Evolutionary conservation across 2,329 filamentous ascomycete species (phyloP).

Genomic region (Coniochaeta ligniaria): DNA sequence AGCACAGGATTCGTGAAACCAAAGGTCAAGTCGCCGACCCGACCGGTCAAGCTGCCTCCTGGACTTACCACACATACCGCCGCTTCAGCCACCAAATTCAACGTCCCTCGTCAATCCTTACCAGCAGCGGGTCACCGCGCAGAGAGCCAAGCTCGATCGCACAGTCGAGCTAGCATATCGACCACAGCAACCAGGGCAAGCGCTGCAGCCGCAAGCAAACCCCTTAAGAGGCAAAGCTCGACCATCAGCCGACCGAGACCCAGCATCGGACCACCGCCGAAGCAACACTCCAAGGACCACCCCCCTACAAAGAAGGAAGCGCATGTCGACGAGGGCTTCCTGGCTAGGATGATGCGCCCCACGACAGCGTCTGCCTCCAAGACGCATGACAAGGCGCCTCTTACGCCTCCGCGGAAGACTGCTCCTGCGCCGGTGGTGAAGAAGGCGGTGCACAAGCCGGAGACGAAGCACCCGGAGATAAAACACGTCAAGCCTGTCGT

Average conservation of each 20-base stretch:
- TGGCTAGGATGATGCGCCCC: slow-evolving; percentile 77
- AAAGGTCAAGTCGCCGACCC: slow-evolving; percentile 61
- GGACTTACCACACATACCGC: slow-evolving; percentile 65
- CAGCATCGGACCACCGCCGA: slow-evolving; percentile 52
- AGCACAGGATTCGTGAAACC: slow-evolving; percentile 45
- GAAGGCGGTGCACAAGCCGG: slow-evolving; percentile 6
- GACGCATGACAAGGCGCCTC: slow-evolving; percentile 51
- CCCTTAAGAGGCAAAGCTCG: slow-evolving; percentile 37
- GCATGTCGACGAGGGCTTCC: slow-evolving; percentile 61
- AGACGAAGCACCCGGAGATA: neutral
- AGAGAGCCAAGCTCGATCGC: slow-evolving; percentile 26
- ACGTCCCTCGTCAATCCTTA: slow-evolving; percentile 29
- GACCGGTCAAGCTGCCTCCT: slow-evolving; percentile 58
- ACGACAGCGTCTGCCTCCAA: slow-evolving; percentile 65
- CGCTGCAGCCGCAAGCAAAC: slow-evolving; percentile 19
- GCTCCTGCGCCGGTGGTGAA: slow-evolving; percentile 11
- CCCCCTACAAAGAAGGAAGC: slow-evolving; percentile 40
- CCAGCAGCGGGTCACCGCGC: slow-evolving; percentile 26
- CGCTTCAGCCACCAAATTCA: slow-evolving; percentile 57
- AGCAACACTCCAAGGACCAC: slow-evolving; percentile 43
- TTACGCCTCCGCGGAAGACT: slow-evolving; percentile 40
- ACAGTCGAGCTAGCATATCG: slow-evolving; percentile 37
- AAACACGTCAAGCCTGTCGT: slow-evolving; percentile 1
- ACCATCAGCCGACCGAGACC: slow-evolving; percentile 37
- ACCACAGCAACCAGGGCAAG: slow-evolving; percentile 14